These are phyloP conservation scores for Chrysanthemum makinoi DNA, from an alignment of 129 eudicot species.

Conservation along the genomic window DNA sequence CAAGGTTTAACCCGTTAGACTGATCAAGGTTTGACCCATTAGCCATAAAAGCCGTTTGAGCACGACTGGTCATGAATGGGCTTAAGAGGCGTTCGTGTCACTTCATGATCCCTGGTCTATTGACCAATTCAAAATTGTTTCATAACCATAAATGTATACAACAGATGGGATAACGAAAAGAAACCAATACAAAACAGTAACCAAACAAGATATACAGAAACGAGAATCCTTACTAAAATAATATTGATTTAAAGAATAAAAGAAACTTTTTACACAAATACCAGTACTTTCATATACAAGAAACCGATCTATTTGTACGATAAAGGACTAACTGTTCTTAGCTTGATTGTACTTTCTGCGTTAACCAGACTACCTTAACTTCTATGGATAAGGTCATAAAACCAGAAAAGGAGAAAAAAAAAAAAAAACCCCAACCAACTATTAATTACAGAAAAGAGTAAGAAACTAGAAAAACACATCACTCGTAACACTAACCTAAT, in stretches of 20 bases:
- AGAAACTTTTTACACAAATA: conserved; percentile 32
- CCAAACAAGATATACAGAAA: neutral
- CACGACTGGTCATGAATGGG: too few relatives aligned
- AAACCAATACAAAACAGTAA: conserved; percentile 11
- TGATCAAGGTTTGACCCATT: too few relatives aligned
- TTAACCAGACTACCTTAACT: conserved; percentile 29
- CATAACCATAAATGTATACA: conserved; percentile 4
- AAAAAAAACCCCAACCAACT: conserved; percentile 3
- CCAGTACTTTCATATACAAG: conserved; percentile 31
- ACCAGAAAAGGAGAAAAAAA: neutral
- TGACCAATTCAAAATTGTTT: neutral
- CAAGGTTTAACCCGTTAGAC: too few relatives aligned
- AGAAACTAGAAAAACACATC: conserved; percentile 22
- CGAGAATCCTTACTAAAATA: conserved; percentile 16
- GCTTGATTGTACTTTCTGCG: conserved; percentile 19
- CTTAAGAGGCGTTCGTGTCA: too few relatives aligned
- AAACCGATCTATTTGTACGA: conserved; percentile 38
- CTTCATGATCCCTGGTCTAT: neutral
- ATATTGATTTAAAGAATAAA: conserved; percentile 28
- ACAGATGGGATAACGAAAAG: neutral
- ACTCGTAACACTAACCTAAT: conserved; percentile 22
- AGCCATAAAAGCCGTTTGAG: too few relatives aligned
- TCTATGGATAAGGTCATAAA: conserved; percentile 23
- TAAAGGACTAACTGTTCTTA: conserved; percentile 26
- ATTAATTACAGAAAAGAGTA: conserved; percentile 30